A percentile compares a stretch with the other conserved stretches of the same genome.
Evolutionary conservation across 805 yeast genomes (phyloP).

Genomic region (Teunomyces cretensis): DNA sequence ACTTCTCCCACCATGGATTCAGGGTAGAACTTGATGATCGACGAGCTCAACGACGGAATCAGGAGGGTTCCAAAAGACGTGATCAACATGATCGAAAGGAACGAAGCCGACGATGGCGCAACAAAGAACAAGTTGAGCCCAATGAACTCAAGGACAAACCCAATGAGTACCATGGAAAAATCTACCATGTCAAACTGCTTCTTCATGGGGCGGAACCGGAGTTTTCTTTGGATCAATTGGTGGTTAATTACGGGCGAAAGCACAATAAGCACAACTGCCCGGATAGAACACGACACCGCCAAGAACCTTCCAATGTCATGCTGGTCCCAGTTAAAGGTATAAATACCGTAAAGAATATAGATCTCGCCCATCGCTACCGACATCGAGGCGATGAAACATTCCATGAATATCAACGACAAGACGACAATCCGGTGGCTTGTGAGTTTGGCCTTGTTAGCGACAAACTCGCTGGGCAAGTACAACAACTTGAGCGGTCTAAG

Average conservation of each 20-base stretch:
- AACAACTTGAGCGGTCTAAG: conserved; percentile 53
- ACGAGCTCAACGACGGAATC: conserved; percentile 58
- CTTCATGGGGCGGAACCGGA: conserved; percentile 31
- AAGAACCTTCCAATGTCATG: conserved; percentile 55
- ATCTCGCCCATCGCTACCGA: conserved; percentile 43
- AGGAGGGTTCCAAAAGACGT: conserved; percentile 50
- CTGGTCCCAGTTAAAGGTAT: conserved; percentile 53
- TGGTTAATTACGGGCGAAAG: conserved; percentile 50
- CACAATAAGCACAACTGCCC: conserved; percentile 49
- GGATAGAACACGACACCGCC: conserved; percentile 49
- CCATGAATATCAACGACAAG: conserved; percentile 48
- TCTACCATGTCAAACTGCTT: conserved; percentile 56
- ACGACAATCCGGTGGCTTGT: conserved; percentile 35
- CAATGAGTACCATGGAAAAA: conserved; percentile 33
- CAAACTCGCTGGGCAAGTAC: conserved; percentile 47
- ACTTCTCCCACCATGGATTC: conserved; percentile 65
- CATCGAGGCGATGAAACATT: conserved; percentile 37
- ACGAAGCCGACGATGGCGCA: conserved; percentile 25
- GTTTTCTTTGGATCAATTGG: conserved; percentile 31
- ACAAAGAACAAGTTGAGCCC: conserved; percentile 36
- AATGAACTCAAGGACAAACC: conserved; percentile 38
- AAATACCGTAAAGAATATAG: conserved; percentile 53
- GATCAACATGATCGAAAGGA: conserved; percentile 34
- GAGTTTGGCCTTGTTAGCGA: conserved; percentile 7
- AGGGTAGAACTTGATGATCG: conserved; percentile 61